Base-by-base conservation (phyloP, 1,139 yeast species). In the Taphrina sp. region DNA sequence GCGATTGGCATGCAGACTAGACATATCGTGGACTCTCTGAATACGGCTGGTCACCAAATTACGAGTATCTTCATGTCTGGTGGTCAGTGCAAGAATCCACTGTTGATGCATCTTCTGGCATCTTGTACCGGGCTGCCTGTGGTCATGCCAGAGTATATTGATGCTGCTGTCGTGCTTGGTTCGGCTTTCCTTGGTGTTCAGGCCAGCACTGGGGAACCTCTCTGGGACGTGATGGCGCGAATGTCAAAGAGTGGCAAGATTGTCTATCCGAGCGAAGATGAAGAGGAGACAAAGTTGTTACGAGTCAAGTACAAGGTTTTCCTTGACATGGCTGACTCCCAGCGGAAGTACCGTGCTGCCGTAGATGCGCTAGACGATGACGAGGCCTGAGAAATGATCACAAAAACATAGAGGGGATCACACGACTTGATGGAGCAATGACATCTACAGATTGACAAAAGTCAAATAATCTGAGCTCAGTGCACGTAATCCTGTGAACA, bases 1-100 rank as follows among this genome's bases (percentile, higher is more conserved):
- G 92, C 92, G 66, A 90, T 92, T 70, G 96, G 96, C 56, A 96
- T 89, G 69, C 98, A 92, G 72, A 90, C 97, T 0, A 80, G 96
- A 66, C 98, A 92, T 67, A 92, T 92, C 67, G 82, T 92, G 33
- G 95, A 87, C 63, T 82, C 82, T 59, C 84, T 92, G 86, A 82
- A 81, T 64, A 72, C 76, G 56, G 76, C 84, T 2, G 98, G 98
- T 3, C 96, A 90, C 72, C 64, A 74, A 19, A 80, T 92, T 61
- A 74, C 77, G 35, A 78, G 88, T 45, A 82, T 92, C 60, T 92
- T 83, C 71, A 83, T 92, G 82, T 83, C 95, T 63, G 98, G 98
- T 57, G 97, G 98, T 26, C 98, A 92, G 70, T 89, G 96, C 70
- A 80, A 96, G 68, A 92, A 92, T 70, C 85, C 88, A 17, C 74